Evolutionary conservation across 768 basidiomycete genomes (phyloP), one percentile per base, ranked within the genome.

Genomic region (Royoungia palumana): DNA sequence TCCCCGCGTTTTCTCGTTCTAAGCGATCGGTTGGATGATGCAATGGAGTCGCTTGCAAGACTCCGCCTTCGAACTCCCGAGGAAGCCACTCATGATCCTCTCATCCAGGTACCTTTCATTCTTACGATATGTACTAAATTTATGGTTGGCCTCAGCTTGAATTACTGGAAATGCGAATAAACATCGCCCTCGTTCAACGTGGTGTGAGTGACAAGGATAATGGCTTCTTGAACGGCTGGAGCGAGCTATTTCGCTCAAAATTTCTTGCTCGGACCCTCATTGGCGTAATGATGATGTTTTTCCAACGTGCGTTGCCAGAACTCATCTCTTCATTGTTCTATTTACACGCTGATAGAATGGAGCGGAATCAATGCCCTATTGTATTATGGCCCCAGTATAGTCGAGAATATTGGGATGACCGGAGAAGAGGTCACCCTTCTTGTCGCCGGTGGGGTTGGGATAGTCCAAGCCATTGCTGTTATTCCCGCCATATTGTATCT

Each of bases 321-420:
- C 27, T n/a, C 43, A 16, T 46, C 44, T 21, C 14, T 27, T 41
- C 39, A 25, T 17, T n/a, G 38, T n/a, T 7, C 16, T 43, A 40
- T 27, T 49, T 11, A 50, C 14, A 3, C 2, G 11, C 16, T 21
- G 16, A 13, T 57, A 91, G 88, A 91, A 70, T 91, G 89, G 89
- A 85, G 82, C 49, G 89, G 89, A 2, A 92, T 91, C 53, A 92
- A 91, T 59, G 88, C 89, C 10, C 62, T 92, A 27, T 70, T 91
- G 8, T 92, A 91, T 58, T 92, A 89, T 56, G 89, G 88, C 1
- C 89, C 89, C 1, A 81, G 80, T 0, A 72, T 92, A 3, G 77
- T 90, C 39, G 74, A 64, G 27, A 80, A 72, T 42, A 74, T 91
- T 37, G 88, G 87, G 5, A 51, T 90, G 22, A 68, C 70, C 19